Percentiles rank a stretch among this genome's conserved stretches.
These are phyloP conservation scores for Carex littledalei DNA, from an alignment of 176 grass and related monocot genomes.

Conservation along the genomic window DNA sequence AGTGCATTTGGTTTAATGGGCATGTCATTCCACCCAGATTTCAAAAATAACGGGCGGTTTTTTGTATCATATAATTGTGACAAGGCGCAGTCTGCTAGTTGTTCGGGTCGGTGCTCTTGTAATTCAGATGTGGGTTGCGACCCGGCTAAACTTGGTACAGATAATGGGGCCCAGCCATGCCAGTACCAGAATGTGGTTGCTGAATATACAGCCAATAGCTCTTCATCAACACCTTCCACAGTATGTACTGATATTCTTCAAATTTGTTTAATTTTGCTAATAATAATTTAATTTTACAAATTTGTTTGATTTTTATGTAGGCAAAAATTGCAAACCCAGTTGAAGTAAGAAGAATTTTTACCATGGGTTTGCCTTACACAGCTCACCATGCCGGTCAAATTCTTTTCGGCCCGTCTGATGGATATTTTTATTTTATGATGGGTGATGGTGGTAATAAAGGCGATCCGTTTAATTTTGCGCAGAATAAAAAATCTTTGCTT, in stretches of 20 bases:
- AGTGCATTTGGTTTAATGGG: slow-evolving; percentile 82
- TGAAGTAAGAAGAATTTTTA: slow-evolving; percentile 83
- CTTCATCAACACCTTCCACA: slow-evolving; percentile 57
- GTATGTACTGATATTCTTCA: slow-evolving; percentile 33
- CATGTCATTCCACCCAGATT: slow-evolving; percentile 81
- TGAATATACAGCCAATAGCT: slow-evolving; percentile 71
- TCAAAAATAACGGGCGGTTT: slow-evolving; percentile 64
- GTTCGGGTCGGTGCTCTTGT: slow-evolving; percentile 71
- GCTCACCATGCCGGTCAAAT: slow-evolving; percentile 70
- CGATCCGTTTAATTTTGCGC: slow-evolving; percentile 84
- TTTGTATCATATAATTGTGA: slow-evolving; percentile 95
- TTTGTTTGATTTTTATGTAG: slow-evolving; percentile 28
- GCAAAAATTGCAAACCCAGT: slow-evolving; percentile 53
- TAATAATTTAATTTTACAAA: not conserved
- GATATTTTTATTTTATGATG: slow-evolving; percentile 92
- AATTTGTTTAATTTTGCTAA: not conserved
- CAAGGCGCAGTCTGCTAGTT: slow-evolving; percentile 31
- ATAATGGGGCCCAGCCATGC: slow-evolving; percentile 78
- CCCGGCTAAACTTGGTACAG: slow-evolving; percentile 56
- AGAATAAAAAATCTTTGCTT: slow-evolving; percentile 83
- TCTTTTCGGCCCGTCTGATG: slow-evolving; percentile 77
- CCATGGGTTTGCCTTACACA: slow-evolving; percentile 65
- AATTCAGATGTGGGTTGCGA: slow-evolving; percentile 85
- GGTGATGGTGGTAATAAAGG: slow-evolving; percentile 84
- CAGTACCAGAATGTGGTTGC: slow-evolving; percentile 71